phyloP scores from a whole-genome alignment of 805 yeast genomes.

The Priceomyces haplophilus region DNA sequence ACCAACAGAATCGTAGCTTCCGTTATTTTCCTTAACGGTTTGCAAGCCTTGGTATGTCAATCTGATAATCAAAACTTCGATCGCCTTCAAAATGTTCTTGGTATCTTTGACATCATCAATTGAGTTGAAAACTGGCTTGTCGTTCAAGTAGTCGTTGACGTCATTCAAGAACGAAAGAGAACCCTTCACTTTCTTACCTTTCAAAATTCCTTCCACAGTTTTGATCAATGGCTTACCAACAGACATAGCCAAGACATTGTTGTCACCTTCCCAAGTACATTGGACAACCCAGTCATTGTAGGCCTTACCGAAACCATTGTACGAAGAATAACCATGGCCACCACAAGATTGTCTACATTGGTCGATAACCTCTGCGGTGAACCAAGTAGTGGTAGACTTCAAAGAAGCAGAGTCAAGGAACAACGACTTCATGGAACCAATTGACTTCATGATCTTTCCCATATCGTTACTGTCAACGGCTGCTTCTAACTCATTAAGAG shows the following conservation, averaged over 20 bases:
- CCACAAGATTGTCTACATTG: slow-evolving; percentile 46
- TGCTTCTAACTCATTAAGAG: slow-evolving; percentile 32
- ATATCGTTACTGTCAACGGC: slow-evolving; percentile 36
- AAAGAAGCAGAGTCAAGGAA: slow-evolving; percentile 45
- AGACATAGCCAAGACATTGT: slow-evolving; percentile 41
- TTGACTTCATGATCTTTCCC: slow-evolving; percentile 27
- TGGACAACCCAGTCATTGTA: slow-evolving; percentile 47
- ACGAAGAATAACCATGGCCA: slow-evolving; percentile 46
- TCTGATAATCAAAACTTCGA: slow-evolving; percentile 40
- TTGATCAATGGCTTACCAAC: slow-evolving; percentile 41
- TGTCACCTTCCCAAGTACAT: slow-evolving; percentile 51
- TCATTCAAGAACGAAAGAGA: slow-evolving; percentile 33
- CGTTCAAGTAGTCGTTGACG: slow-evolving; percentile 19
- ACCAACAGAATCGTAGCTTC: slow-evolving; percentile 35
- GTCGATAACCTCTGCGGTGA: slow-evolving; percentile 40
- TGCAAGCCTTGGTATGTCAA: slow-evolving; percentile 28
- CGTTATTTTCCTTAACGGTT: slow-evolving; percentile 23
- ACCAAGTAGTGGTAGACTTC: slow-evolving; percentile 45
- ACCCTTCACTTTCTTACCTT: slow-evolving; percentile 32
- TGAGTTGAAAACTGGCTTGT: slow-evolving; percentile 29
- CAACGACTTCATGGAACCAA: slow-evolving; percentile 39
- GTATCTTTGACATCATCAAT: slow-evolving; percentile 27
- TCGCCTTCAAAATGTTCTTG: slow-evolving; percentile 32
- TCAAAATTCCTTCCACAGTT: slow-evolving; percentile 26
- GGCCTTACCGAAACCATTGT: slow-evolving; percentile 44